Percentiles rank a stretch among this genome's conserved stretches.
phyloP scores from a whole-genome alignment of 1,139 yeast species.

The Debaryomyces sp. region DNA sequence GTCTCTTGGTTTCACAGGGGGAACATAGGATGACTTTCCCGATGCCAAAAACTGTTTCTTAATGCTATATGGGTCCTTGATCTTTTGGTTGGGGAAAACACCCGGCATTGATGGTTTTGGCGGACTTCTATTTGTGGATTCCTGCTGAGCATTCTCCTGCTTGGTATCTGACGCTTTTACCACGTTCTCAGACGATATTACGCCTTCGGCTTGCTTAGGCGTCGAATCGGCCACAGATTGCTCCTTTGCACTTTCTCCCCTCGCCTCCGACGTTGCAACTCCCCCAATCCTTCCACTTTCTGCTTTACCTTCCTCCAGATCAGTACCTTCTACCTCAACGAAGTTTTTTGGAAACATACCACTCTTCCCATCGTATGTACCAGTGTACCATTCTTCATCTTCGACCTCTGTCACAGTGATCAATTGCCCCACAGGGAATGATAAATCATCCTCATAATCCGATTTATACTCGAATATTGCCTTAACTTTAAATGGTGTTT shows the following conservation, averaged over 20 bases:
- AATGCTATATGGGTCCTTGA: slow-evolving; percentile 44
- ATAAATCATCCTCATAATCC: slow-evolving; percentile 82
- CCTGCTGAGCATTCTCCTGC: slow-evolving; percentile 8
- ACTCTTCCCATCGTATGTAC: slow-evolving; percentile 55
- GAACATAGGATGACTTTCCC: slow-evolving; percentile 47
- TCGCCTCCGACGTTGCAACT: neutral
- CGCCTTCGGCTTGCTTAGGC: neutral
- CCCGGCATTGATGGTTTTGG: slow-evolving; percentile 24
- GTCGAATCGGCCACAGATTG: slow-evolving; percentile 9
- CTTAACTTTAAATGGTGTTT: slow-evolving; percentile 65
- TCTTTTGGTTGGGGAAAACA: slow-evolving; percentile 30
- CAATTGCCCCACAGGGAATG: slow-evolving; percentile 65
- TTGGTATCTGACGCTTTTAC: slow-evolving; percentile 3
- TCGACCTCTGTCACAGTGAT: slow-evolving; percentile 77
- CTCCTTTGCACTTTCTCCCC: slow-evolving; percentile 1
- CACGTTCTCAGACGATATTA: neutral
- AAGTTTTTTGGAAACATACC: slow-evolving; percentile 92
- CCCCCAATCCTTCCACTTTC: neutral
- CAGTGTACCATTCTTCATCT: slow-evolving; percentile 90
- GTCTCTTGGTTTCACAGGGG: slow-evolving; percentile 47
- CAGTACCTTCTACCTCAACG: slow-evolving; percentile 48
- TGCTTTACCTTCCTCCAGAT: neutral
- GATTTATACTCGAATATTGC: slow-evolving; percentile 75
- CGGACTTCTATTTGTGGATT: slow-evolving; percentile 11
- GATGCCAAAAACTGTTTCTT: slow-evolving; percentile 48